Conservation (phyloP, 1,284 basidiomycete genomes). For the Trametes sp. region DNA sequence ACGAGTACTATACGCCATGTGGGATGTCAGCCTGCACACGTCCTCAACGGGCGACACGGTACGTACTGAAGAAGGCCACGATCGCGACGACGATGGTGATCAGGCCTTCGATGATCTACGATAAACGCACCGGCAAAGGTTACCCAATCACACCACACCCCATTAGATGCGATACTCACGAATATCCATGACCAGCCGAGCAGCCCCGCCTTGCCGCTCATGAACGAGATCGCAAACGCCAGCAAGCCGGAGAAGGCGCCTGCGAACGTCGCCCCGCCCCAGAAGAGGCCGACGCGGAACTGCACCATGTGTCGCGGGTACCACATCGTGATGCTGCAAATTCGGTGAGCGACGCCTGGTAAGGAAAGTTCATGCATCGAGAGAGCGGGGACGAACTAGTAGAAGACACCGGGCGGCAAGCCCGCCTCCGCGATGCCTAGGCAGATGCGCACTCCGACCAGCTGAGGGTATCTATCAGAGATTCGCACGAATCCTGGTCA, state of each 20-base stretch:
- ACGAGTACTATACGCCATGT: constrained; percentile 51
- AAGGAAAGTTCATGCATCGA: too few relatives aligned
- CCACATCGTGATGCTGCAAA: constrained; percentile 39
- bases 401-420: constrained; percentile 71
- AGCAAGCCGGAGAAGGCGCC: constrained; percentile 47
- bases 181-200: constrained; percentile 54
- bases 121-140: too few relatives aligned
- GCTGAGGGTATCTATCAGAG: constrained; percentile 58
- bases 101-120: constrained; percentile 63
- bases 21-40: background rate
- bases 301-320: constrained; percentile 42
- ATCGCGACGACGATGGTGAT: constrained; percentile 59
- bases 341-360: background rate
- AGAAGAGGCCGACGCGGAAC: constrained; percentile 43
- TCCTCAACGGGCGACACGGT: too few relatives aligned
- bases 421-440: constrained; percentile 71
- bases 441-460: constrained; percentile 62
- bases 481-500: too few relatives aligned
- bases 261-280: constrained; percentile 42
- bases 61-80: constrained; percentile 54
- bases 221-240: constrained; percentile 50
- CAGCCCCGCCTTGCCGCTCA: constrained; percentile 47
- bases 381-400: constrained; percentile 47
- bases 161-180: constrained; percentile 40
- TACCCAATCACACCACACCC: too few relatives aligned